These are phyloP conservation scores for Amanita molliuscula DNA, from an alignment of 768 basidiomycete species.

Conservation along the genomic window DNA sequence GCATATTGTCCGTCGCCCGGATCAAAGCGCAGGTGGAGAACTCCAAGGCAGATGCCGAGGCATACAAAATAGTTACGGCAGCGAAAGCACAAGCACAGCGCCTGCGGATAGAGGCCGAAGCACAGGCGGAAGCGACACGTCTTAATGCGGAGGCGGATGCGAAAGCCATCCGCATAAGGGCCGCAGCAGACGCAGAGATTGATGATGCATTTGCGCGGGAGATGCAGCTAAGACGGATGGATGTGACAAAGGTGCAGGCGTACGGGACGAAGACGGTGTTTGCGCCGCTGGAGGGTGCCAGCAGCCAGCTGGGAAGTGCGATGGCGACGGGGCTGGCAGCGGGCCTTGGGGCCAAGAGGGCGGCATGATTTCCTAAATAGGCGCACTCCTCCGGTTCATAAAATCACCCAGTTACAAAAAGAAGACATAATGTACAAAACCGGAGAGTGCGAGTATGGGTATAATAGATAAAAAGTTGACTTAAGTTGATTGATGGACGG, in stretches of 20 bases:
- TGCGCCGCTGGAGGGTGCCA: slow-evolving; percentile 52
- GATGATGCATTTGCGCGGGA: slow-evolving; percentile 61
- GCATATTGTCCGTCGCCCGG: slow-evolving; percentile 62
- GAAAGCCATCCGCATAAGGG: slow-evolving; percentile 53
- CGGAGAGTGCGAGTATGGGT: slow-evolving; percentile 7
- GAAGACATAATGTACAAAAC: slow-evolving; percentile 8
- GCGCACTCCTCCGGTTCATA: neutral
- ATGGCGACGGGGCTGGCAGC: slow-evolving; percentile 67
- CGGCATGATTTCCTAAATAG: slow-evolving; percentile 6
- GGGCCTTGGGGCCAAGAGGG: slow-evolving; percentile 39
- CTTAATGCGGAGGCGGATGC: slow-evolving; percentile 69
- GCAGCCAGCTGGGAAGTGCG: slow-evolving; percentile 46
- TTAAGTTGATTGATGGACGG: neutral
- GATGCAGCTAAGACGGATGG: slow-evolving; percentile 62
- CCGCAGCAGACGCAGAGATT: slow-evolving; percentile 51
- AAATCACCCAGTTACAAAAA: neutral
- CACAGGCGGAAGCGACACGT: slow-evolving; percentile 70
- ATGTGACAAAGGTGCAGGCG: slow-evolving; percentile 50
- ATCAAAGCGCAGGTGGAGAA: slow-evolving; percentile 62
- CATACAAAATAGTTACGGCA: slow-evolving; percentile 62
- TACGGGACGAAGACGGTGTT: slow-evolving; percentile 65
- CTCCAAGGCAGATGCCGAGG: slow-evolving; percentile 66
- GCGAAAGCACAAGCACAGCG: slow-evolving; percentile 63
- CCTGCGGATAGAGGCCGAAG: slow-evolving; percentile 69
- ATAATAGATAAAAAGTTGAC: slow-evolving; percentile 5